Evolutionary conservation across 164 flowering plant species (phyloP).

Genomic region (Chloranthus sessilifolius): DNA sequence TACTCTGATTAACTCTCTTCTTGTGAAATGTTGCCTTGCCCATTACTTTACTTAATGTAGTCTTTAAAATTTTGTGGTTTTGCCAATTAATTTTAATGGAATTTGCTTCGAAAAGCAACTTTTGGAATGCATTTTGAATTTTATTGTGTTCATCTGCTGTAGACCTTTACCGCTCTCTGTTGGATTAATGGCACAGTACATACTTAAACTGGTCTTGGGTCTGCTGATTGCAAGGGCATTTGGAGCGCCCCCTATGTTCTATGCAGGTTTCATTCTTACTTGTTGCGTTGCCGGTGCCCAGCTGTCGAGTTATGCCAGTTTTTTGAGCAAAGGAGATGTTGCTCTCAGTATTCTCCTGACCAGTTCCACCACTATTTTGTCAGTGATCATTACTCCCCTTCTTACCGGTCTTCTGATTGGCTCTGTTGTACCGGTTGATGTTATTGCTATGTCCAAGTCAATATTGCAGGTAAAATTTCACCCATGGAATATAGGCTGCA

Average conservation of each 20-base stretch:
- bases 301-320: slow-evolving; percentile 88
- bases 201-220: slow-evolving; percentile 71
- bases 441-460: slow-evolving; percentile 91
- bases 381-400: slow-evolving; percentile 77
- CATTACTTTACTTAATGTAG: too few species aligned
- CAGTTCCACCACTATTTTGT: slow-evolving; percentile 76
- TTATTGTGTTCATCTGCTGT: slow-evolving; percentile 30
- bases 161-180: slow-evolving; percentile 85
- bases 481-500: too few species aligned
- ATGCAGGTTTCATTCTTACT: slow-evolving; percentile 85
- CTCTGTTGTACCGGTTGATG: slow-evolving; percentile 92
- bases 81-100: too few species aligned
- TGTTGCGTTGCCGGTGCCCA: slow-evolving; percentile 94
- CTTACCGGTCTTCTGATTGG: slow-evolving; percentile 85
- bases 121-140: too few species aligned
- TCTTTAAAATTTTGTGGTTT: too few species aligned
- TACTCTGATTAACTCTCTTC: too few species aligned
- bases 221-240: slow-evolving; percentile 67
- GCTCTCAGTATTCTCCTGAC: slow-evolving; percentile 91
- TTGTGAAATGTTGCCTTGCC: too few species aligned
- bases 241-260: slow-evolving; percentile 66
- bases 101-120: too few species aligned
- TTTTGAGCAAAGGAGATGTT: slow-evolving; percentile 89
- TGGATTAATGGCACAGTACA: slow-evolving; percentile 82
- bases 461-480: slow-evolving; percentile 85